Evolutionary conservation across 257 asterid genomes (phyloP).

Genomic region (Nicotiana sylvestris): DNA sequence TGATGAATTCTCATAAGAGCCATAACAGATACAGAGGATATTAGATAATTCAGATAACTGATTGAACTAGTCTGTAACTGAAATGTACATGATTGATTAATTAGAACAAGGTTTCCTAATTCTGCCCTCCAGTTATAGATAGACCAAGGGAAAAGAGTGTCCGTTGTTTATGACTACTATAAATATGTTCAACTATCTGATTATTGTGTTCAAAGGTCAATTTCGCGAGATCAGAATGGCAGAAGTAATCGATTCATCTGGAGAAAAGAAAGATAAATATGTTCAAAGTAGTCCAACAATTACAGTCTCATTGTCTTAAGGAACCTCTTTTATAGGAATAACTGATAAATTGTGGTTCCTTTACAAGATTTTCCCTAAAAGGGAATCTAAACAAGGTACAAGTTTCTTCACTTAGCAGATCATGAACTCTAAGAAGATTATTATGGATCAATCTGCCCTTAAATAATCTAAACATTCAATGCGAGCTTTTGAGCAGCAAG

Average conservation of each 20-base stretch:
- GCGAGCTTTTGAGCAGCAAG: slow-evolving; percentile 81
- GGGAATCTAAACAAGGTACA: slow-evolving; percentile 6
- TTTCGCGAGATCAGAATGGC: neutral
- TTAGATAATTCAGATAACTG: neutral
- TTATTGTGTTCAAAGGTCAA: neutral
- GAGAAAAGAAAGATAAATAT: neutral
- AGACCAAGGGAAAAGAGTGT: neutral
- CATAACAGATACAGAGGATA: neutral
- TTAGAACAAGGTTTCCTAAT: neutral
- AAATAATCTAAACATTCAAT: slow-evolving; percentile 47
- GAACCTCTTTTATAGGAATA: neutral
- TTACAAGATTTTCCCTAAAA: slow-evolving; percentile 11
- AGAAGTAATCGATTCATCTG: neutral
- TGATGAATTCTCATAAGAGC: neutral
- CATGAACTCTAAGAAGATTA: slow-evolving; percentile 6
- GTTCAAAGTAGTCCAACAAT: slow-evolving; percentile 10
- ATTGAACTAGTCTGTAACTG: neutral
- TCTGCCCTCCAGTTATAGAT: neutral
- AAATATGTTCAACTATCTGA: neutral
- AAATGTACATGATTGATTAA: neutral
- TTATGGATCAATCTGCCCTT: neutral
- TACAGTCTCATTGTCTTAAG: neutral
- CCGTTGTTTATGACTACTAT: neutral
- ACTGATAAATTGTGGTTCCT: neutral
- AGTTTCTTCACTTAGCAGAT: slow-evolving; percentile 19